Base-by-base conservation (phyloP, 1,284 basidiomycete species). In the Heterobasidion parviporum region DNA sequence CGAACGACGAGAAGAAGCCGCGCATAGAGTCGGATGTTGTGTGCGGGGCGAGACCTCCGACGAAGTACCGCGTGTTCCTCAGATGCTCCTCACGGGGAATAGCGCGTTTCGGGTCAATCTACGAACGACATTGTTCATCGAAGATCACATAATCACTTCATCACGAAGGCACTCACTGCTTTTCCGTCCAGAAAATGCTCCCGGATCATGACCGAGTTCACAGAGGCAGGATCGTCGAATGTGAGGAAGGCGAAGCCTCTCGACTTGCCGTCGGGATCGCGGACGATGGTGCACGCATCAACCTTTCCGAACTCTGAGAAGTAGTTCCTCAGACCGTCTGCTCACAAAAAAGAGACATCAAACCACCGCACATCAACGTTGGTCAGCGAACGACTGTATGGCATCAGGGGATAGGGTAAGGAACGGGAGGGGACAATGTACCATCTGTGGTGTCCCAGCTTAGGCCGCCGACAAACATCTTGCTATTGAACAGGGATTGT, bases 391-490 rank as follows among this genome's bases (percentile, higher is more conserved):
- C 68, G 38, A 69, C 52, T 63, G 56, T 62, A 67, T 65, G 59
- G 65, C 67, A 67, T 69, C 56, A 26, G 47, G 20, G 49, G 46
- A 35, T 10, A 34, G 44, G 44, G 47, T 38, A 43, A 43, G 50
- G 26, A 57, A 41, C 32, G 33, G 50, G 46, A 41, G 33, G 50
- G 65, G 69, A 72, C 67, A 67, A 67, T 76, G 70, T 82, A 85
- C 94, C 94, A 80, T 98, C 95, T 75, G 91, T 94, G 65, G 94
- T 98, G 74, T 97, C 94, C 94, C 94, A 98, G 77, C 93, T 96
- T 63, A 98, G 81, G 69, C 94, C 94, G 66, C 94, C 94, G 70
- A 98, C 90, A 77, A 98, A 98, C 87, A 98, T 93, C 83, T 98
- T 98, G 75, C 95, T 97, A 84, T 74, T 57, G 50, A 44, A 57